Conservation (phyloP, 2,329 filamentous ascomycete species). For the Colletotrichum musicola region DNA sequence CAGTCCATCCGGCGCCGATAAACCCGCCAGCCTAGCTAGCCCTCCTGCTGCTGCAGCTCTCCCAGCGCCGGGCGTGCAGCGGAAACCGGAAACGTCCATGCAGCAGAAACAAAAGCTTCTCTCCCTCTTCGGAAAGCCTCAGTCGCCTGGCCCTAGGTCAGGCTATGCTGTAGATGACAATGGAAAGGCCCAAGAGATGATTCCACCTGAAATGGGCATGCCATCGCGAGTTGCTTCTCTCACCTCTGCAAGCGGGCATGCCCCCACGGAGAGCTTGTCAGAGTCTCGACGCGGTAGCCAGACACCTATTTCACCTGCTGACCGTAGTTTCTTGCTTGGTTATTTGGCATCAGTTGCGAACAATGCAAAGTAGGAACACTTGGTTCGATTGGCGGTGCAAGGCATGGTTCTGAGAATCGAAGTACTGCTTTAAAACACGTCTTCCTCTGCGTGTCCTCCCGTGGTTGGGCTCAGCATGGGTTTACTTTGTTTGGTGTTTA, state of each 20-base stretch:
- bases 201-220: slow-evolving; percentile 42
- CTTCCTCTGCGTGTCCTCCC: not conserved
- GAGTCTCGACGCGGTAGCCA: slow-evolving; percentile 61
- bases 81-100: slow-evolving; percentile 50
- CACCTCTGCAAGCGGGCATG: slow-evolving; percentile 54
- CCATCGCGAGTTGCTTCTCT: slow-evolving; percentile 59
- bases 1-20: slow-evolving; percentile 26
- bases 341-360: slow-evolving; percentile 74
- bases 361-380: slow-evolving; percentile 41
- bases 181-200: slow-evolving; percentile 48
- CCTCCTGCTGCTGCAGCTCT: slow-evolving; percentile 46
- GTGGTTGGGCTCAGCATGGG: not conserved
- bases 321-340: slow-evolving; percentile 81
- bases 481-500: slow-evolving; percentile 14
- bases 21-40: slow-evolving; percentile 42
- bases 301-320: slow-evolving; percentile 73
- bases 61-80: slow-evolving; percentile 46
- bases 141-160: slow-evolving; percentile 40
- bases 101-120: slow-evolving; percentile 64
- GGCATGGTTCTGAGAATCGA: not conserved
- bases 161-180: slow-evolving; percentile 40
- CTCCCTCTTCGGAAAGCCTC: slow-evolving; percentile 72
- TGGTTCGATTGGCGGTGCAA: not conserved
- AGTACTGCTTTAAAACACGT: not conserved
- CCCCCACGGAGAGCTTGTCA: slow-evolving; percentile 41